These are phyloP conservation scores for Stagonosporopsis cucurbitacearum DNA, from an alignment of 2,329 filamentous ascomycete genomes.

Conservation along the genomic window DNA sequence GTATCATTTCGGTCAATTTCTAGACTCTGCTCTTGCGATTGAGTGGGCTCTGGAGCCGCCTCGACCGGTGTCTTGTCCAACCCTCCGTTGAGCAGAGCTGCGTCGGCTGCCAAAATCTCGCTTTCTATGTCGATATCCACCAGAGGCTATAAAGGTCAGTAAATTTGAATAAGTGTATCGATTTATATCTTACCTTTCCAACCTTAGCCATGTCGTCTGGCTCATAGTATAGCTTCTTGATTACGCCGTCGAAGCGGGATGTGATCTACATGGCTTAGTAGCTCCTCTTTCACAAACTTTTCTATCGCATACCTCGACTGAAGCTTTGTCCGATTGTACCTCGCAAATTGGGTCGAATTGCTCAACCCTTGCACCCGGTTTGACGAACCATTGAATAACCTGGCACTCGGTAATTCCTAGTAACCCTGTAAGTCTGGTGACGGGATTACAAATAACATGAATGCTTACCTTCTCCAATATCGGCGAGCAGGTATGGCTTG, in stretches of 20 bases:
- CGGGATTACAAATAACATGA: background rate
- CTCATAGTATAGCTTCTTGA: slow-evolving; percentile 96
- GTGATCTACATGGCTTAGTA: slow-evolving; percentile 71
- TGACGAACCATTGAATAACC: slow-evolving; percentile 99
- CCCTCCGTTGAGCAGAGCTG: slow-evolving; percentile 49
- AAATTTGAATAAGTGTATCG: background rate
- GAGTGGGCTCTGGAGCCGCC: slow-evolving; percentile 20
- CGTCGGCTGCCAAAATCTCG: slow-evolving; percentile 70
- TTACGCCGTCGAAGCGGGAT: slow-evolving; percentile 90
- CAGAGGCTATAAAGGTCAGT: slow-evolving; percentile 66
- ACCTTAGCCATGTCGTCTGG: slow-evolving; percentile 96
- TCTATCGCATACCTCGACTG: slow-evolving; percentile 58
- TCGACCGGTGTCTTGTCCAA: slow-evolving; percentile 36
- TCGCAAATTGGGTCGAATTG: slow-evolving; percentile 98
- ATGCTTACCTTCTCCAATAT: slow-evolving; percentile 79
- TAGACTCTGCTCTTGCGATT: slow-evolving; percentile 30
- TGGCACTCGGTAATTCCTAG: slow-evolving; percentile 96
- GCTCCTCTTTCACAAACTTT: background rate
- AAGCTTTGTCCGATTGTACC: slow-evolving; percentile 96
- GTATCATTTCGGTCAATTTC: slow-evolving; percentile 46
- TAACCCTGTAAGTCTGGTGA: slow-evolving; percentile 17
- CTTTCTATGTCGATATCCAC: slow-evolving; percentile 94
- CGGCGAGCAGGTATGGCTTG: slow-evolving; percentile 81
- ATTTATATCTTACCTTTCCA: slow-evolving; percentile 64
- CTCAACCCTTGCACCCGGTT: slow-evolving; percentile 92